These are phyloP conservation scores for Rugonectria rugulosa DNA, from an alignment of 2,329 filamentous ascomycete species.

Conservation along the genomic window DNA sequence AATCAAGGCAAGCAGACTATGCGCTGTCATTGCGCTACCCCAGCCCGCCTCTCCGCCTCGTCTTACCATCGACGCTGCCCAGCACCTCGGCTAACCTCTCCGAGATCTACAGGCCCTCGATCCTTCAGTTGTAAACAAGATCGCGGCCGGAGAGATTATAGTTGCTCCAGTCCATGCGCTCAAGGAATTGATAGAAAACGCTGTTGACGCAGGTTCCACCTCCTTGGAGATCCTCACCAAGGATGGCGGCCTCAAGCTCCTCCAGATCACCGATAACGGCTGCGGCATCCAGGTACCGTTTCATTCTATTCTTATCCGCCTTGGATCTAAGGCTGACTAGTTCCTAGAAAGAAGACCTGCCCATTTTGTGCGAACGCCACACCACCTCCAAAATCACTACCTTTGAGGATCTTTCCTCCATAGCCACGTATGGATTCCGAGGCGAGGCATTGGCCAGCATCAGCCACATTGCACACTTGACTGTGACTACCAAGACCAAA, in stretches of 20 bases:
- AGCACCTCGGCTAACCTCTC: constrained; percentile 16
- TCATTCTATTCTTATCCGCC: not conserved
- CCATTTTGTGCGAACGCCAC: constrained; percentile 93
- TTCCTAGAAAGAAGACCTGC: constrained; percentile 81
- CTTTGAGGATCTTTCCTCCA: constrained; percentile 90
- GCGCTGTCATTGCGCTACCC: not conserved
- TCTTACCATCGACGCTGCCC: constrained; percentile 4
- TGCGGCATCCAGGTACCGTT: constrained; percentile 84
- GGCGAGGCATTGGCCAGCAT: constrained; percentile 97
- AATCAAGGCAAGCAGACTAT: constrained; percentile 53
- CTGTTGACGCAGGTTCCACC: constrained; percentile 96
- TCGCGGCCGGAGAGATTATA: constrained; percentile 97
- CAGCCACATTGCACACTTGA: constrained; percentile 96
- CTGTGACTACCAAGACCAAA: constrained; percentile 91
- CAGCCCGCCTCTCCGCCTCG: constrained; percentile 6
- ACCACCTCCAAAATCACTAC: constrained; percentile 95
- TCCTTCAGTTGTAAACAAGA: constrained; percentile 96
- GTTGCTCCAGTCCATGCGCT: constrained; percentile 95
- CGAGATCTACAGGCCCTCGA: constrained; percentile 73
- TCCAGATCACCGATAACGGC: constrained; percentile 98
- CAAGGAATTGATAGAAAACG: constrained; percentile 96
- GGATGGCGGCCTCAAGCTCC: constrained; percentile 90
- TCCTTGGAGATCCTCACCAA: constrained; percentile 90
- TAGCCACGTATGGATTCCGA: constrained; percentile 96
- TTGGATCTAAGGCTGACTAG: constrained; percentile 23